Percentiles rank a stretch among this genome's conserved stretches.
Evolutionary conservation across 2,329 filamentous ascomycete genomes (phyloP).

Genomic region (Penicillium sp.): DNA sequence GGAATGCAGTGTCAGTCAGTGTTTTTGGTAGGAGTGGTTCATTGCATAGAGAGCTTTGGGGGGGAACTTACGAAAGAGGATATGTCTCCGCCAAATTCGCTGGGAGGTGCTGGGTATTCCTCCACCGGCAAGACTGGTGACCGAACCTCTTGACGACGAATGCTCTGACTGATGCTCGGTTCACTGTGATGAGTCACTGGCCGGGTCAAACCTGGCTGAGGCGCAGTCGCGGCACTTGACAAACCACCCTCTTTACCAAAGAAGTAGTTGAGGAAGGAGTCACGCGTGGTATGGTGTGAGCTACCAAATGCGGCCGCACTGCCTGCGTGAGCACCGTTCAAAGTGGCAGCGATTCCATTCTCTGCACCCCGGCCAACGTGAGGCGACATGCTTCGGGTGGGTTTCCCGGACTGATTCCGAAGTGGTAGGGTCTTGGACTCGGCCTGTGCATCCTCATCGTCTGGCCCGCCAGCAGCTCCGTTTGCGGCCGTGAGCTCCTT

Average conservation of each 20-base stretch:
- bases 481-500: conserved; percentile 78
- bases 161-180: conserved; percentile 75
- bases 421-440: conserved; percentile 51
- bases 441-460: conserved; percentile 60
- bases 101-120: conserved; percentile 29
- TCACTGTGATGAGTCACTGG: conserved; percentile 76
- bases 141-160: conserved; percentile 57
- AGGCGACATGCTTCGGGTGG: conserved; percentile 74
- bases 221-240: conserved; percentile 40
- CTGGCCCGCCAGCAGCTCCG: conserved; percentile 57
- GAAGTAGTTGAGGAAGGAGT: conserved; percentile 97
- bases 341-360: conserved; percentile 60
- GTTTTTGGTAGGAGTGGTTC: not conserved
- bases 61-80: conserved; percentile 45
- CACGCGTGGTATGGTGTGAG: conserved; percentile 57
- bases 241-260: conserved; percentile 85
- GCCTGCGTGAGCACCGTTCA: conserved; percentile 60
- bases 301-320: conserved; percentile 59
- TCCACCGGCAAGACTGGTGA: conserved; percentile 42
- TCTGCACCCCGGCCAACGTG: conserved; percentile 57
- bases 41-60: not conserved
- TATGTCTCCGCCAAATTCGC: conserved; percentile 39
- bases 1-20: not conserved
- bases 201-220: conserved; percentile 44
- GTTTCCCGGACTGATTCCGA: conserved; percentile 57